phyloP scores from a whole-genome alignment of 495 filamentous ascomycete genomes.

The Neurospora tetrasperma region DNA sequence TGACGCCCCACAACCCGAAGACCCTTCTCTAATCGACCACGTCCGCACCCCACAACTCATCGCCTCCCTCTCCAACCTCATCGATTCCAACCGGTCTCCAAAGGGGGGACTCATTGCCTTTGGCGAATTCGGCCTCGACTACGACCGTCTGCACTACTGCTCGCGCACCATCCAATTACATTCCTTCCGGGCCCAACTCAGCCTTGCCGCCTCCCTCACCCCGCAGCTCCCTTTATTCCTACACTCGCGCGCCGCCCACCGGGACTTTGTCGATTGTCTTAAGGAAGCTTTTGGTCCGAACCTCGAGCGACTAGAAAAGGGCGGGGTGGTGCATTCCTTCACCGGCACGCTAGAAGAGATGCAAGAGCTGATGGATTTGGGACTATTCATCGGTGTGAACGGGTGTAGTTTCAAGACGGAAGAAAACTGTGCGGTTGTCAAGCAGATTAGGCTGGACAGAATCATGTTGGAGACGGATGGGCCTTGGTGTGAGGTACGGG shows the following conservation, averaged over 20 bases:
- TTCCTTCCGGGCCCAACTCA: conserved; percentile 72
- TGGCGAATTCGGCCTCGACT: conserved; percentile 93
- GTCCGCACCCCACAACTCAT: conserved; percentile 38
- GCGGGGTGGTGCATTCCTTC: conserved; percentile 83
- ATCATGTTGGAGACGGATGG: conserved; percentile 92
- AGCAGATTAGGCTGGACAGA: conserved; percentile 57
- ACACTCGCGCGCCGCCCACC: conserved; percentile 74
- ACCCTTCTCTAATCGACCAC: conserved; percentile 24
- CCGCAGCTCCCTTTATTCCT: conserved; percentile 81
- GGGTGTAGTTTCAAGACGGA: conserved; percentile 89
- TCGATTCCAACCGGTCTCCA: conserved; percentile 17
- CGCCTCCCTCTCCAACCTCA: conserved; percentile 47
- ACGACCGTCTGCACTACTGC: conserved; percentile 77
- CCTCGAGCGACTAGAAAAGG: conserved; percentile 51
- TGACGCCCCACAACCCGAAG: conserved; percentile 28
- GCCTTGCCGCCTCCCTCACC: conserved; percentile 53
- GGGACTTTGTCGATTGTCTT: conserved; percentile 64
- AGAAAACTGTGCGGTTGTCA: conserved; percentile 75
- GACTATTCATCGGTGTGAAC: conserved; percentile 78
- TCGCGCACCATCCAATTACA: conserved; percentile 67
- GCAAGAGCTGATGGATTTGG: conserved; percentile 59
- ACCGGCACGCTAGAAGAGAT: conserved; percentile 80
- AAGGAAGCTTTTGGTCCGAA: conserved; percentile 32
- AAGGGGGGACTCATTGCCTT: conserved; percentile 57
- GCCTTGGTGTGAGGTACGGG: conserved; percentile 71